Conservation (phyloP, 1,284 basidiomycete genomes). For the Somion occarium region DNA sequence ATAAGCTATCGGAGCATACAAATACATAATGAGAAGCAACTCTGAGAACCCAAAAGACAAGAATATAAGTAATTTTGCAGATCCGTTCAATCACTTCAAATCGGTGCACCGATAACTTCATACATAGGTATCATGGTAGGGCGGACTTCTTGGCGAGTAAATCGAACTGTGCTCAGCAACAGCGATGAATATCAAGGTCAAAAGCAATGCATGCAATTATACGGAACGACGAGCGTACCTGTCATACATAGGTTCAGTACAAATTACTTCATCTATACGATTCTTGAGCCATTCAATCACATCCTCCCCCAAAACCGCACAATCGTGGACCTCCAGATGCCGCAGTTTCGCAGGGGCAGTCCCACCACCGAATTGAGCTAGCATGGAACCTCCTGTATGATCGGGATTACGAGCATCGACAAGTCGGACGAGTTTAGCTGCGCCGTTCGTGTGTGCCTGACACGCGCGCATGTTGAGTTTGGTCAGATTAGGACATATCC, state of each 20-base stretch:
- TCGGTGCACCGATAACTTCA: too few species aligned
- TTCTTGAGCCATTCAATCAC: slow-evolving; percentile 59
- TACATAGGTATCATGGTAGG: not conserved
- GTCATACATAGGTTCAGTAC: slow-evolving; percentile 45
- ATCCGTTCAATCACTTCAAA: too few species aligned
- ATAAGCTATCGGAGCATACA: too few species aligned
- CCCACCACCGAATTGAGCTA: slow-evolving; percentile 14
- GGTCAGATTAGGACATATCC: slow-evolving; percentile 57
- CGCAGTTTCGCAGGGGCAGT: slow-evolving; percentile 45
- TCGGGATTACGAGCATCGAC: slow-evolving; percentile 65
- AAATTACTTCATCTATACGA: slow-evolving; percentile 54
- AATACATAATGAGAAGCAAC: too few species aligned
- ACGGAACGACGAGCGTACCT: slow-evolving; percentile 18
- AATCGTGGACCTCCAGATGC: slow-evolving; percentile 59
- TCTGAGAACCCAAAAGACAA: too few species aligned
- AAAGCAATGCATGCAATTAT: not conserved
- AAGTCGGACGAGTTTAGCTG: slow-evolving; percentile 61
- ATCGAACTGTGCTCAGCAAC: not conserved
- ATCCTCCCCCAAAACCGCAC: slow-evolving; percentile 55
- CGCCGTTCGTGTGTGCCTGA: slow-evolving; percentile 55
- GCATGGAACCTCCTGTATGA: slow-evolving; percentile 22
- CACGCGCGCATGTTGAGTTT: slow-evolving; percentile 55
- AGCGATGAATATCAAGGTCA: not conserved
- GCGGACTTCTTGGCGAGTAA: not conserved
- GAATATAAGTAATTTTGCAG: too few species aligned